Evolutionary conservation across 345 rosid species (phyloP).

Genomic region (Heritiera fomes): DNA sequence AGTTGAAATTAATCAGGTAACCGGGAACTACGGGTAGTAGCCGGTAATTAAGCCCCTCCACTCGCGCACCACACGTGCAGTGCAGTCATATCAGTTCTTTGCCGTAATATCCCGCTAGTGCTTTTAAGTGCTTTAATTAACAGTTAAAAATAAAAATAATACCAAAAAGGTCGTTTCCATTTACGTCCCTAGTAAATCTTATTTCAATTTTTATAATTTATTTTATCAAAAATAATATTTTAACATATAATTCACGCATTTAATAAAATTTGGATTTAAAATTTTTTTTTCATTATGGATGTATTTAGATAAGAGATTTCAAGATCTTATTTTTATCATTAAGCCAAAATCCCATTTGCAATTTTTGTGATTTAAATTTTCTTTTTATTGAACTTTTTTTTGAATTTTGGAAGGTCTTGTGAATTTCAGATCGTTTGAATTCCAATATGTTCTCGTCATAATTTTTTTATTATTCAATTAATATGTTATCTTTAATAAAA

Average conservation of each 20-base stretch:
- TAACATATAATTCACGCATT: too few species aligned
- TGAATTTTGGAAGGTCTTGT: too few species aligned
- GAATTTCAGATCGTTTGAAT: too few species aligned
- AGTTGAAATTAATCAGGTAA: constrained; percentile 21
- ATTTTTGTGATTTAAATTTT: not conserved
- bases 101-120: constrained; percentile 32
- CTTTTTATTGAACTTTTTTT: not conserved
- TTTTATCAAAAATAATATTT: too few species aligned
- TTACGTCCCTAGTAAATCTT: constrained; percentile 22
- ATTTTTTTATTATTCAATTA: too few species aligned
- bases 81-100: constrained; percentile 36
- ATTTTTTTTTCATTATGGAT: too few species aligned
- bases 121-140: not conserved
- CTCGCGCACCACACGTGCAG: constrained; percentile 52
- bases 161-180: not conserved
- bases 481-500: too few species aligned
- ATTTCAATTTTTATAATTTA: not conserved
- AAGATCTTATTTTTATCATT: too few species aligned
- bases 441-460: too few species aligned
- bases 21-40: constrained; percentile 41
- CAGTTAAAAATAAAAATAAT: not conserved
- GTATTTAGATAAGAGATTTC: too few species aligned
- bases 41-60: constrained; percentile 41
- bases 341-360: too few species aligned
- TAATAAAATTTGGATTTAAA: too few species aligned